Conservation (phyloP, 1,284 basidiomycete species). For the Sporisorium exsertum region DNA sequence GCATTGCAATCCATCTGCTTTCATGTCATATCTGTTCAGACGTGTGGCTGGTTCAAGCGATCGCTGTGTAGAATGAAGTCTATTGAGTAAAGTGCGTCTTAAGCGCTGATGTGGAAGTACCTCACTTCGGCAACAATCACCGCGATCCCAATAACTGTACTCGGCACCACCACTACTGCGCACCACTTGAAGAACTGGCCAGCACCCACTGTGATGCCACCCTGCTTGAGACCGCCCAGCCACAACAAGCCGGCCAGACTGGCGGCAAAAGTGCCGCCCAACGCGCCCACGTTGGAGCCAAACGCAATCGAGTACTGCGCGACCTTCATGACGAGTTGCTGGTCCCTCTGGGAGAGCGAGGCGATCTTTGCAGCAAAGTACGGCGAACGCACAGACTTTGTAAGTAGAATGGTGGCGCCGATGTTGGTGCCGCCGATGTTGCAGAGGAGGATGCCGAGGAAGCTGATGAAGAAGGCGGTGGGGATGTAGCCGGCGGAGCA, state of each 20-base stretch:
- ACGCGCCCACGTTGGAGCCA: slow-evolving; percentile 90
- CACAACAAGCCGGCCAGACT: slow-evolving; percentile 91
- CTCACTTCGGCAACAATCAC: slow-evolving; percentile 66
- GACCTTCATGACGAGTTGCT: slow-evolving; percentile 60
- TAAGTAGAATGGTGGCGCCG: slow-evolving; percentile 90
- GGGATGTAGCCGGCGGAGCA: slow-evolving; percentile 71
- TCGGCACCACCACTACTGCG: slow-evolving; percentile 70
- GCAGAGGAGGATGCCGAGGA: slow-evolving; percentile 79
- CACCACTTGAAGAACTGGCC: slow-evolving; percentile 82
- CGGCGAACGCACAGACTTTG: slow-evolving; percentile 73
- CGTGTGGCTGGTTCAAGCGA: not conserved
- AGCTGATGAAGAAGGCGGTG: slow-evolving; percentile 72
- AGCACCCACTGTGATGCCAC: slow-evolving; percentile 79
- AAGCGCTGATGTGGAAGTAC: slow-evolving; percentile 49
- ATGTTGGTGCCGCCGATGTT: slow-evolving; percentile 94
- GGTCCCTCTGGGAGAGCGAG: slow-evolving; percentile 12
- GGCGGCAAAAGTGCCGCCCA: slow-evolving; percentile 89
- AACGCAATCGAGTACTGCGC: slow-evolving; percentile 77
- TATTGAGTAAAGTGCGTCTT: not conserved
- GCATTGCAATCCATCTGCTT: slow-evolving; percentile 8
- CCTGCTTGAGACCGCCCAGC: slow-evolving; percentile 82
- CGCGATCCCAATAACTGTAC: slow-evolving; percentile 62
- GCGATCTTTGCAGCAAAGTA: slow-evolving; percentile 36
- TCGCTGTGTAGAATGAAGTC: not conserved
- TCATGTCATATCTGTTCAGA: not conserved